Base-by-base conservation (phyloP, 441 rosid genomes). In the Lepidium campestre region DNA sequence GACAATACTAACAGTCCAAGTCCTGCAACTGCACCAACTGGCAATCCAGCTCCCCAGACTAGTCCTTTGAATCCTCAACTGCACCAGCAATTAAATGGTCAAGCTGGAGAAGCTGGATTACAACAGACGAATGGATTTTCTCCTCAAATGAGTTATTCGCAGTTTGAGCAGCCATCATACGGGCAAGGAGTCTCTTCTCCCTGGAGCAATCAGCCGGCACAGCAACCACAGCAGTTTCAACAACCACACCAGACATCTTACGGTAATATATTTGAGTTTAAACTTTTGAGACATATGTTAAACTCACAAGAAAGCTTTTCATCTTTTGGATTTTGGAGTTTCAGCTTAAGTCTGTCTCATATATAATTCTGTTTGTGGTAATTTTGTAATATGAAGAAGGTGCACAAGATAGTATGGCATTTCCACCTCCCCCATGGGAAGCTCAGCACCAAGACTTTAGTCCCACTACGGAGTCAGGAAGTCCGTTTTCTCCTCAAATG, bases 371-470 rank as follows among this genome's bases (percentile, higher is more conserved):
- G n/a, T 22, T 55, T 22, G 12, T 48, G 66, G 56, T 56, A 40
- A 56, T 35, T 78, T 57, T 76, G 75, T 61, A 54, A 41, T 79
- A 39, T 44, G 48, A 71, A 77, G 53, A 83, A 91, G 99, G 96
- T 82, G 77, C 84, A 50, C 86, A 83, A 70, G 78, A 74, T 54
- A 65, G 70, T 66, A 78, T 75, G 60, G 79, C 94, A 17, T 82
- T 95, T 36, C 99, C 99, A 62, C 97, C 93, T 17, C 97, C 99
- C 27, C 98, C 99, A 0, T 94, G 99, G 99, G 99, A 94, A 77
- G 88, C 94, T 75, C 97, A 83, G 78, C 72, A 84, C 55, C 85
- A 83, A 34, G 93, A 87, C 56, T 65, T 71, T 42, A 83, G 82
- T 75, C 88, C 85, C 17, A 79, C 76, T 52, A 71, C 82, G 14